Conservation (phyloP, 495 filamentous ascomycete species). For the Durotheca rogersii region DNA sequence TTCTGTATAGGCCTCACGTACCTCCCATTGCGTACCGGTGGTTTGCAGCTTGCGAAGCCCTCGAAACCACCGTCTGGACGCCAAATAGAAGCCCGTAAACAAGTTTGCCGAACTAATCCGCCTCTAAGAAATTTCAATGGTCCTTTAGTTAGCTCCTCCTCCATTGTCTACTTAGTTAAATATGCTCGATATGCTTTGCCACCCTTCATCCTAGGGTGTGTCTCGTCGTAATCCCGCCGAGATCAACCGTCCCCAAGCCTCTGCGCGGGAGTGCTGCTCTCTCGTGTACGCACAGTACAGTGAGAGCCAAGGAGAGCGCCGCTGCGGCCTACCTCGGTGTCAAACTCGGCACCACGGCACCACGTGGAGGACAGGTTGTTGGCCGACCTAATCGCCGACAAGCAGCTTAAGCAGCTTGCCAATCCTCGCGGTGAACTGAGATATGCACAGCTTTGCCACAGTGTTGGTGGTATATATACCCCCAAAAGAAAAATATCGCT, state of each 20-base stretch:
- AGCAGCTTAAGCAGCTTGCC: neutral
- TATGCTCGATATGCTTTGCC: no score
- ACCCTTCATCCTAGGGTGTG: no score
- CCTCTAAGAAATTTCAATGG: no score
- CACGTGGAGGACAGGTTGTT: neutral
- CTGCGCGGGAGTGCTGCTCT: no score
- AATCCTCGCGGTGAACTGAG: neutral
- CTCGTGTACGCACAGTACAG: no score
- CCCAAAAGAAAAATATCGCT: neutral
- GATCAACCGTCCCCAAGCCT: no score
- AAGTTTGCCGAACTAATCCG: neutral
- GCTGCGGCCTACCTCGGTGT: neutral
- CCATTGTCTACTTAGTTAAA: no score
- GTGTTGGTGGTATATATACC: conserved; percentile 8
- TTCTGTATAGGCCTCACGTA: neutral
- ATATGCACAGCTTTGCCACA: neutral
- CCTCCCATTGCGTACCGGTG: no score
- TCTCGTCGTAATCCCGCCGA: no score
- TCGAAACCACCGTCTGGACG: neutral
- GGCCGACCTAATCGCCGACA: neutral
- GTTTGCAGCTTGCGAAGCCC: neutral
- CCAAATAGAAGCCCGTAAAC: neutral
- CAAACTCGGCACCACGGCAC: neutral
- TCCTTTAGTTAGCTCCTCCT: no score
- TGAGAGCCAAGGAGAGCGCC: no score